A percentile compares a stretch with the other conserved stretches of the same genome.
Conservation (phyloP, 306 rosid species). For the Cicer pinnatifidum region DNA sequence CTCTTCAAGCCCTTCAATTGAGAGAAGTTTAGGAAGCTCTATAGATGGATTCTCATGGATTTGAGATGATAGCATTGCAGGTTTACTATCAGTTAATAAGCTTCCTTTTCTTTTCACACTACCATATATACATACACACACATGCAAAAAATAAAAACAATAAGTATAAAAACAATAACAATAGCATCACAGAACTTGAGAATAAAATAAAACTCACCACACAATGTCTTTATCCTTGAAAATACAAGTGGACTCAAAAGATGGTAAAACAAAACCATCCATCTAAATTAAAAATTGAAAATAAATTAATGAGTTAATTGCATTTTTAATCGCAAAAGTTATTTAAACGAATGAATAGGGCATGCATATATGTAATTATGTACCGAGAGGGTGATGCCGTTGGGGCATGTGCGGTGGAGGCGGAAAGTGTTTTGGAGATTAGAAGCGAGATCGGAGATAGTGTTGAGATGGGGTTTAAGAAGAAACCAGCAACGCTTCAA, state of each 20-base stretch:
- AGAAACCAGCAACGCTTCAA: conserved; percentile 79
- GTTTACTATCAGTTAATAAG: conserved; percentile 37
- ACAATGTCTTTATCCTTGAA: conserved; percentile 83
- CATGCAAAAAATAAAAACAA: conserved; percentile 5
- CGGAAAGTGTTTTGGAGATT: conserved; percentile 54
- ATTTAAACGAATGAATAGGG: background rate
- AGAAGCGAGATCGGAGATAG: conserved; percentile 72
- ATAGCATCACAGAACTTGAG: background rate
- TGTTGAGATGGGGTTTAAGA: conserved; percentile 67
- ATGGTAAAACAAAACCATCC: conserved; percentile 92
- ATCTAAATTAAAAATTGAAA: conserved; percentile 58
- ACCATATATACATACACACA: conserved; percentile 12
- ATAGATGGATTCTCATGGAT: conserved; percentile 35
- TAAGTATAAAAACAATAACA: conserved; percentile 10
- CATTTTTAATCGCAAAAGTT: background rate
- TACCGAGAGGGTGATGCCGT: conserved; percentile 78
- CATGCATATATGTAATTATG: background rate
- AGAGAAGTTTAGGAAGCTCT: conserved; percentile 65
- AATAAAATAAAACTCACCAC: conserved; percentile 55
- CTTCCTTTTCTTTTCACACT: conserved; percentile 73
- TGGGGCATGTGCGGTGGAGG: conserved; percentile 67
- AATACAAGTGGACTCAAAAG: conserved; percentile 80
- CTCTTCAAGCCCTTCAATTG: conserved; percentile 57
- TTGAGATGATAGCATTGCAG: conserved; percentile 45
- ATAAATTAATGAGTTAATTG: background rate